A percentile compares a stretch with the other conserved stretches of the same genome.
Evolutionary conservation across 108 stramenopile species (phyloP).

Genomic region (Conticribra guillardii): DNA sequence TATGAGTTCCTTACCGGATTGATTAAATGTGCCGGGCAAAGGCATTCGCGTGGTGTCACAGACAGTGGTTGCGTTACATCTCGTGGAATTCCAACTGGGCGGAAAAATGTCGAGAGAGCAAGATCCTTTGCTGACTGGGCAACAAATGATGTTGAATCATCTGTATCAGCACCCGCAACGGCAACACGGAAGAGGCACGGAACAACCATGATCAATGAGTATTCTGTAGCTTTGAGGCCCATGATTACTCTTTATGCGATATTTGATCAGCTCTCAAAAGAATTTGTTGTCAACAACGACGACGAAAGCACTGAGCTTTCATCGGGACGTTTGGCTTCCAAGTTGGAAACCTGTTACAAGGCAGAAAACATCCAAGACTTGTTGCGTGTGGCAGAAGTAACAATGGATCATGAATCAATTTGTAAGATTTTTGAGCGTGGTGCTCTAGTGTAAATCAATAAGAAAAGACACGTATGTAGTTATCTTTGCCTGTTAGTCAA

Average conservation of each 20-base stretch:
- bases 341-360: slow-evolving; percentile 61
- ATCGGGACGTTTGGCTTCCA: slow-evolving; percentile 58
- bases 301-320: slow-evolving; percentile 60
- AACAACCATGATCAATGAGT: slow-evolving; percentile 58
- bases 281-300: slow-evolving; percentile 58
- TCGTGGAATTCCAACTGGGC: slow-evolving; percentile 49
- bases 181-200: slow-evolving; percentile 2
- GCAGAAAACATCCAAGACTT: slow-evolving; percentile 66
- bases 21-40: slow-evolving; percentile 74
- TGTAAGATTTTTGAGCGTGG: slow-evolving; percentile 76
- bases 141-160: slow-evolving; percentile 33
- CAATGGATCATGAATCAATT: slow-evolving; percentile 58
- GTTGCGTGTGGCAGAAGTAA: slow-evolving; percentile 59
- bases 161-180: background rate
- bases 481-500: too few relatives aligned
- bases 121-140: slow-evolving; percentile 76
- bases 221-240: slow-evolving; percentile 64
- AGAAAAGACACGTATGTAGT: too few relatives aligned
- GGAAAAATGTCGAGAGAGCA: slow-evolving; percentile 42
- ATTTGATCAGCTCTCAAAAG: slow-evolving; percentile 72
- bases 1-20: slow-evolving; percentile 74
- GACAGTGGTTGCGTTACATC: slow-evolving; percentile 68
- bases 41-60: slow-evolving; percentile 69
- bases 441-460: slow-evolving; percentile 1
- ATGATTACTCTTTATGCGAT: slow-evolving; percentile 79